Evolutionary conservation across 2,329 filamentous ascomycete genomes (phyloP).

Genomic region (Claviceps sp.): DNA sequence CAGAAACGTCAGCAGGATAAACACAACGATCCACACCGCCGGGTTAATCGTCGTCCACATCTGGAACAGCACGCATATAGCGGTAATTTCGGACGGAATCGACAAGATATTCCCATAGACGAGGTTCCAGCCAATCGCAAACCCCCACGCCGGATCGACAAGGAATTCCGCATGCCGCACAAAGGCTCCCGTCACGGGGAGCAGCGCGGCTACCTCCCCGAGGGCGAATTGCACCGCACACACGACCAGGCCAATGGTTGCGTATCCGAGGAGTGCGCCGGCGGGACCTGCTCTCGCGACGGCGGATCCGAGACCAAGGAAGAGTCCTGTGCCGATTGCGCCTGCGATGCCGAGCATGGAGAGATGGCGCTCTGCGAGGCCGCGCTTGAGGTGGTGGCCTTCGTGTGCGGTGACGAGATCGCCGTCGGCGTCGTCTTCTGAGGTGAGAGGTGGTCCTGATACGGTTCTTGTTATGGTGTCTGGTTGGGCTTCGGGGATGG

Average conservation of each 20-base stretch:
- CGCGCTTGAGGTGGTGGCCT: slow-evolving; percentile 32
- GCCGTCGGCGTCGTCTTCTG: slow-evolving; percentile 15
- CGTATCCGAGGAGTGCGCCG: slow-evolving; percentile 36
- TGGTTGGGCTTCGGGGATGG: too few species aligned
- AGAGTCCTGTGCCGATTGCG: slow-evolving; percentile 47
- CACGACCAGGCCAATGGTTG: slow-evolving; percentile 42
- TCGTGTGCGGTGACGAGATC: slow-evolving; percentile 36
- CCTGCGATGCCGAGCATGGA: slow-evolving; percentile 51
- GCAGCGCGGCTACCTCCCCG: slow-evolving; percentile 45
- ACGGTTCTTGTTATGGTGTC: background rate
- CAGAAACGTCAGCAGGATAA: slow-evolving; percentile 38
- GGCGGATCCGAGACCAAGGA: slow-evolving; percentile 43
- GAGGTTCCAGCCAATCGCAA: slow-evolving; percentile 40
- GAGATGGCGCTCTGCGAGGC: slow-evolving; percentile 30
- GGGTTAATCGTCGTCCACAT: slow-evolving; percentile 49
- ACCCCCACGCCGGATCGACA: slow-evolving; percentile 46
- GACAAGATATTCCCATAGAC: slow-evolving; percentile 41
- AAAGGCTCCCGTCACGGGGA: slow-evolving; percentile 50
- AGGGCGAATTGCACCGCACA: slow-evolving; percentile 45
- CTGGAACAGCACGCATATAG: slow-evolving; percentile 47
- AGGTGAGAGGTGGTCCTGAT: background rate
- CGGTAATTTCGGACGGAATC: slow-evolving; percentile 48
- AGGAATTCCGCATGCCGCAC: slow-evolving; percentile 47
- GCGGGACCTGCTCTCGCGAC: slow-evolving; percentile 36
- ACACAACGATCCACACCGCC: slow-evolving; percentile 34